These are phyloP conservation scores for Dispira simplex DNA, from an alignment of 192 early-diverging fungal genomes.

Conservation along the genomic window DNA sequence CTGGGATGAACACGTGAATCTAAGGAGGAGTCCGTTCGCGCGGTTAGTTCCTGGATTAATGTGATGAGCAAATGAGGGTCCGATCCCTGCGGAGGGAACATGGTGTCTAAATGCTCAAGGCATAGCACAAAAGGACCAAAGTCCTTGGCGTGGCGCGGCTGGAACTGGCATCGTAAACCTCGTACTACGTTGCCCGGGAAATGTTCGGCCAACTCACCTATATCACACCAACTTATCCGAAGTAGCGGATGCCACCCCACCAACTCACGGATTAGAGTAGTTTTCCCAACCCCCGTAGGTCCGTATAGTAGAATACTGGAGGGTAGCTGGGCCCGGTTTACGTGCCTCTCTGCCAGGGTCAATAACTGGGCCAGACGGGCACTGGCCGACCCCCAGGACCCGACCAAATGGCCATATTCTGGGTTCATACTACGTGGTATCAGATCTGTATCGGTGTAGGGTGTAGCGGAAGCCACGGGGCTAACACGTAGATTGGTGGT, in stretches of 20 bases:
- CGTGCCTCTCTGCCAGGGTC: neutral
- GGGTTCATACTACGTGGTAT: neutral
- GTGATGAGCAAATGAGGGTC: neutral
- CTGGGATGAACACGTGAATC: too few species aligned
- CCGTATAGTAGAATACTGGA: slow-evolving; percentile 20
- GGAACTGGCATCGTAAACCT: slow-evolving; percentile 14
- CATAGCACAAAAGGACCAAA: slow-evolving; percentile 15
- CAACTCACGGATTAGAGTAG: slow-evolving; percentile 16
- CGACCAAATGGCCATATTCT: neutral
- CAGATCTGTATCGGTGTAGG: neutral
- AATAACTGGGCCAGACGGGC: neutral
- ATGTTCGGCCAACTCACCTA: slow-evolving; percentile 15
- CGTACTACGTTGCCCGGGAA: slow-evolving; percentile 18
- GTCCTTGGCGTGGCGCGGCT: neutral
- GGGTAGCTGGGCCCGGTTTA: slow-evolving; percentile 14
- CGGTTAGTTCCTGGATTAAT: neutral
- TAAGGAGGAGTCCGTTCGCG: neutral
- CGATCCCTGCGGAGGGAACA: slow-evolving; percentile 15
- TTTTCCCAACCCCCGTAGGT: slow-evolving; percentile 26
- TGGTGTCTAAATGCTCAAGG: slow-evolving; percentile 22
- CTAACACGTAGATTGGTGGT: neutral
- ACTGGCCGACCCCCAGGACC: neutral
- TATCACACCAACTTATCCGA: slow-evolving; percentile 14
- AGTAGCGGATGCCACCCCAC: slow-evolving; percentile 13
- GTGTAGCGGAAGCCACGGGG: neutral